A percentile compares a stretch with the other conserved stretches of the same genome.
Conservation (phyloP, 345 rosid genomes). For the Angophora floribunda region DNA sequence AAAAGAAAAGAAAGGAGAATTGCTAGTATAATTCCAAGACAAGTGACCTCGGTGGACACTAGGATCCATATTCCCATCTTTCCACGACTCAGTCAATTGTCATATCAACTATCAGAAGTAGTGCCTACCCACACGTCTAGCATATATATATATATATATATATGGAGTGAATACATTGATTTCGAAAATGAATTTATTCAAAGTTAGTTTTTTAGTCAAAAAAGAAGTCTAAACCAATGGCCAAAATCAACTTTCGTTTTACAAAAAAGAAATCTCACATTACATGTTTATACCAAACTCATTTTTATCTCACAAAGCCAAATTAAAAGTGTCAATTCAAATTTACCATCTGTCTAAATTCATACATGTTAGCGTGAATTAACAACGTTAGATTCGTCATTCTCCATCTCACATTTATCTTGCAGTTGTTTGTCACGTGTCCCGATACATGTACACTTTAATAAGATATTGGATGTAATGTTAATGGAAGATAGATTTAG, state of each 20-base stretch:
- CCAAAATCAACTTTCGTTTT: neutral
- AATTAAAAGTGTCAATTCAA: neutral
- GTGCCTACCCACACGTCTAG: neutral
- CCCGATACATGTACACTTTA: too few relatives aligned
- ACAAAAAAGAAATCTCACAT: neutral
- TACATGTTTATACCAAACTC: neutral
- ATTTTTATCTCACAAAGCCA: neutral
- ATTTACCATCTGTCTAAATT: neutral
- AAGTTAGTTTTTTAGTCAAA: neutral
- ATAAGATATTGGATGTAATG: too few relatives aligned
- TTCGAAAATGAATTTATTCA: neutral
- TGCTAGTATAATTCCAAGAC: neutral
- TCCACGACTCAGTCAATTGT: neutral
- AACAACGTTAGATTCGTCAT: neutral
- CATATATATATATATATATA: neutral
- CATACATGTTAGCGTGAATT: fast-evolving
- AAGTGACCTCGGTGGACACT: neutral
- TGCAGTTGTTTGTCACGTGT: too few relatives aligned
- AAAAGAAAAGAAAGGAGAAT: neutral
- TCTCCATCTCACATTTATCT: fast-evolving
- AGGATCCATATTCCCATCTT: neutral
- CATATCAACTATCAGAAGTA: neutral
- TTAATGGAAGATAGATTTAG: fast-evolving
- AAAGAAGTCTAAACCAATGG: neutral
- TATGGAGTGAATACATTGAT: neutral